Evolutionary conservation across 768 basidiomycete species (phyloP), one percentile per base, ranked within the genome.

Genomic region (Pleurotus platypus): DNA sequence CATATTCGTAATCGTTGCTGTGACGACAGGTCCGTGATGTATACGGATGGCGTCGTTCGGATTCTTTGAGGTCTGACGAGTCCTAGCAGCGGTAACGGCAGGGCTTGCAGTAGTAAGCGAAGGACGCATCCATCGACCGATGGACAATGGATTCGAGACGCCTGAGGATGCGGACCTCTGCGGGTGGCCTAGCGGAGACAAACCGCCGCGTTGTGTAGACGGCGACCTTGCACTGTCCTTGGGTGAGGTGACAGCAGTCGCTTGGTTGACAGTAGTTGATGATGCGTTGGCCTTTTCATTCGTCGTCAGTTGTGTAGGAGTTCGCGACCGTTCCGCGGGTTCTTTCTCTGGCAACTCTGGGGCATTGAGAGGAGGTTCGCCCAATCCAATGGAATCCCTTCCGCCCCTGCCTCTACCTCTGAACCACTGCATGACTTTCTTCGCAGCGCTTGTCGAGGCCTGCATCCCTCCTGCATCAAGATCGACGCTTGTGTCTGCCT

Each of bases 381-480:
- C 67, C 46, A 66, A 62, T 7, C 70, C 73, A 45, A 76, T 60
- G 15, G 72, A 72, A 45, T 78, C 77, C 18, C 73, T 62, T 13
- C 71, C 50, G 4, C 56, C 75, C 63, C 83, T 87, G 65, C 85
- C 87, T 72, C 81, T 83, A 56, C 80, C 82, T 70, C 90, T 79
- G 83, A 99, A 98, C 97, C 97, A 99, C 62, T 94, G 88, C 96
- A 98, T 98, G 54, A 99, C 97, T 67, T 89, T 93, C 70, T 86
- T 86, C 3, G 96, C 94, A 70, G 94, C 90, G 72, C 81, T 86
- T n/a, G 91, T 84, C 59, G 90, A 87, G 13, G 86, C 90, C 2
- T 81, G 80, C 72, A 87, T 77, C 6, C 27, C 49, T 16, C 51
- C 51, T 5, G 37, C 37, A 15, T 74, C 76, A 2, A 64, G 40